A percentile compares a stretch with the other conserved stretches of the same genome.
phyloP scores from a whole-genome alignment of 257 asterid species.

The Oldenlandia corymbosa region DNA sequence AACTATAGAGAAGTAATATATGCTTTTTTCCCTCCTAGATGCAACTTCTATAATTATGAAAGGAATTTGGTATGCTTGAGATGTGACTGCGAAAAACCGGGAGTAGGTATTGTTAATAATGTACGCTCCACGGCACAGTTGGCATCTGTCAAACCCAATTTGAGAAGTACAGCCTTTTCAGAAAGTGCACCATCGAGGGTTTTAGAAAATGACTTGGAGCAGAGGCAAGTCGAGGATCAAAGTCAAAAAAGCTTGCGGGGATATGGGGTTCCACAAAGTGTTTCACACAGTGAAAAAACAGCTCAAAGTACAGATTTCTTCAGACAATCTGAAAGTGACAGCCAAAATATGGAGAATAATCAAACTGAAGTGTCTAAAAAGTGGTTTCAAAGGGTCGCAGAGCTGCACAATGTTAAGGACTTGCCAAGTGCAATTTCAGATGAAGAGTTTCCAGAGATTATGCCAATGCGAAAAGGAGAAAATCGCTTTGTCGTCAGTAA shows the following conservation, averaged over 20 bases:
- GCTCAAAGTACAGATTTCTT: slow-evolving; percentile 19
- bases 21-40: slow-evolving; percentile 34
- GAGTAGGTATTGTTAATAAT: slow-evolving; percentile 32
- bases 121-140: slow-evolving; percentile 26
- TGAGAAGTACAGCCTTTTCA: slow-evolving; percentile 22
- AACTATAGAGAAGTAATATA: background rate
- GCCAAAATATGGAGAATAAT: slow-evolving; percentile 31
- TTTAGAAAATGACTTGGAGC: slow-evolving; percentile 35
- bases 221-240: slow-evolving; percentile 21
- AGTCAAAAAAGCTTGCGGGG: slow-evolving; percentile 10
- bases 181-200: slow-evolving; percentile 33
- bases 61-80: slow-evolving; percentile 70
- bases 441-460: slow-evolving; percentile 72
- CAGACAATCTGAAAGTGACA: slow-evolving; percentile 22
- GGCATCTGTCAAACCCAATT: slow-evolving; percentile 24
- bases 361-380: slow-evolving; percentile 51
- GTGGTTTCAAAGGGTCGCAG: slow-evolving; percentile 69
- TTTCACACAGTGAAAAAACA: slow-evolving; percentile 15
- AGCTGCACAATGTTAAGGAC: slow-evolving; percentile 67
- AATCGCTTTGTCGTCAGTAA: slow-evolving; percentile 65
- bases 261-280: slow-evolving; percentile 23
- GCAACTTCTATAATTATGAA: slow-evolving; percentile 77
- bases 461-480: slow-evolving; percentile 88
- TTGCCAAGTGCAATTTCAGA: slow-evolving; percentile 54
- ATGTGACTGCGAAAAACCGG: slow-evolving; percentile 68